A percentile compares a stretch with the other conserved stretches of the same genome.
Conservation (phyloP, 78 protist genomes). For the Cavenderia fasciculata region DNA sequence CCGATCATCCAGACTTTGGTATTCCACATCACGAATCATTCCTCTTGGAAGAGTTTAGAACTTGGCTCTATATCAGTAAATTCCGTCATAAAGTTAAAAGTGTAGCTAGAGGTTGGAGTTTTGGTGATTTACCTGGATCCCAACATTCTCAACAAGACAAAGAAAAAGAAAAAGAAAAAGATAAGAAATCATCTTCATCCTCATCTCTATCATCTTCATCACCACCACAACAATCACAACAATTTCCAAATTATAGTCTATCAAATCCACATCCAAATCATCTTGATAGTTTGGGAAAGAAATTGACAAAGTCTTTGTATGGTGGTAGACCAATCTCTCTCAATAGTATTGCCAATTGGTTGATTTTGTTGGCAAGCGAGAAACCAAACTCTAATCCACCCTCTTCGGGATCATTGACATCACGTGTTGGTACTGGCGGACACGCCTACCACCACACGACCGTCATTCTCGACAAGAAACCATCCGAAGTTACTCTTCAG, state of each 20-base stretch:
- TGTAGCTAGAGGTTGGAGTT: constrained; percentile 43
- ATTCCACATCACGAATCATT: not conserved
- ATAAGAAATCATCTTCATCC: not conserved
- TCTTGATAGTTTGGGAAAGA: not conserved
- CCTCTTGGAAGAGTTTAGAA: constrained; percentile 27
- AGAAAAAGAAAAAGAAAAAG: not conserved
- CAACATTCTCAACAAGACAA: not conserved
- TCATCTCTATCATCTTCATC: not conserved
- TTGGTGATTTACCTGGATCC: not conserved
- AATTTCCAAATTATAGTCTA: not conserved
- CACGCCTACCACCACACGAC: constrained; percentile 47
- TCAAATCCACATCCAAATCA: too few species aligned
- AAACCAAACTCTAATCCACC: not conserved
- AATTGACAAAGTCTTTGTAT: constrained; percentile 1
- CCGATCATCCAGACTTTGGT: not conserved
- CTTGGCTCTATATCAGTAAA: constrained; percentile 21
- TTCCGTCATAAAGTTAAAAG: constrained; percentile 29
- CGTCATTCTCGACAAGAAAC: constrained; percentile 14
- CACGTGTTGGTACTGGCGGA: constrained; percentile 14
- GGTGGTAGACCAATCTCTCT: not conserved
- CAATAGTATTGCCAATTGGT: constrained; percentile 42
- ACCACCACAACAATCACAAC: not conserved
- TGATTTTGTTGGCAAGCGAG: not conserved
- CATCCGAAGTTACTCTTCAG: constrained; percentile 1
- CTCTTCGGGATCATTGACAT: too few species aligned